Evolutionary conservation across 2,329 filamentous ascomycete species (phyloP).

Genomic region (Teratosphaeria viscida): DNA sequence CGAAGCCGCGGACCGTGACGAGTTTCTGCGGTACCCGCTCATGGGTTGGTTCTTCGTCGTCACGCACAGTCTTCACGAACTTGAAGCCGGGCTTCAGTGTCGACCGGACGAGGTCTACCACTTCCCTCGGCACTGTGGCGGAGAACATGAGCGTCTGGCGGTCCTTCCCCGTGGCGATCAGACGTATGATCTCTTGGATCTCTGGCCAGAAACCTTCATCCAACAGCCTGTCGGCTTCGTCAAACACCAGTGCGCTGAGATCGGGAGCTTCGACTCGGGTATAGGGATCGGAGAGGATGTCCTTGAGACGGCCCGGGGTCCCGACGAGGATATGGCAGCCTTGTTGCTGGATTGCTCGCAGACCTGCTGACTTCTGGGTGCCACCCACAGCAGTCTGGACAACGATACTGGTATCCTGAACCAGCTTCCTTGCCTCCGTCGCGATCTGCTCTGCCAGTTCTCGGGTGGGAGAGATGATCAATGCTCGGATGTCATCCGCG

Average conservation of each 20-base stretch:
- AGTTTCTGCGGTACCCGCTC: slow-evolving; percentile 71
- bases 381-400: slow-evolving; percentile 82
- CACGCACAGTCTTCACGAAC: slow-evolving; percentile 78
- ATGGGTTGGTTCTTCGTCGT: slow-evolving; percentile 77
- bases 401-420: slow-evolving; percentile 53
- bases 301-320: slow-evolving; percentile 78
- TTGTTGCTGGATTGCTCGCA: slow-evolving; percentile 56
- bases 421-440: slow-evolving; percentile 61
- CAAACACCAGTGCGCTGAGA: slow-evolving; percentile 50
- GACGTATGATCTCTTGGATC: slow-evolving; percentile 36
- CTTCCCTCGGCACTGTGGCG: slow-evolving; percentile 77
- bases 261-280: slow-evolving; percentile 55
- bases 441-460: slow-evolving; percentile 57
- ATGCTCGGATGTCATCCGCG: slow-evolving; percentile 45
- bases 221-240: slow-evolving; percentile 58
- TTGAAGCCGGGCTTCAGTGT: slow-evolving; percentile 78
- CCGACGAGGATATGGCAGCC: slow-evolving; percentile 86
- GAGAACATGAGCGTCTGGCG: slow-evolving; percentile 94
- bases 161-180: slow-evolving; percentile 56
- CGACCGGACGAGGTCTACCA: slow-evolving; percentile 65
- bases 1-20: slow-evolving; percentile 55
- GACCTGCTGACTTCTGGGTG: slow-evolving; percentile 61
- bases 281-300: slow-evolving; percentile 59
- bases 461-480: slow-evolving; percentile 53
- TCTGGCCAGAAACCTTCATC: slow-evolving; percentile 46